Conservation (phyloP, 2,329 filamentous ascomycete species). For the Arthrobotrys megalospora region DNA sequence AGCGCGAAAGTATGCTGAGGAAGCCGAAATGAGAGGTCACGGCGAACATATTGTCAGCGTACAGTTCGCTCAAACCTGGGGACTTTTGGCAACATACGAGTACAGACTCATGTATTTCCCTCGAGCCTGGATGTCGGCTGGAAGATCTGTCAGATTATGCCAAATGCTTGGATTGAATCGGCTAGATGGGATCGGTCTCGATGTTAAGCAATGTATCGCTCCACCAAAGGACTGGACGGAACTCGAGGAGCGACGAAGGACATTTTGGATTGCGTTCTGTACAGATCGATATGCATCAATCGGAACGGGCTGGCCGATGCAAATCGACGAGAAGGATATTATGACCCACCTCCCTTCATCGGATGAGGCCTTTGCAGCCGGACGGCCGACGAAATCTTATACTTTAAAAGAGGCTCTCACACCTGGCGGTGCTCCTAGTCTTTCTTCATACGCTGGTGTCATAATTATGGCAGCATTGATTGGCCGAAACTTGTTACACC, state of each 20-base stretch:
- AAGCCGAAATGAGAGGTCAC: conserved; percentile 91
- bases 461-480: conserved; percentile 90
- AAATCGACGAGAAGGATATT: conserved; percentile 90
- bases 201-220: conserved; percentile 92
- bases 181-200: conserved; percentile 83
- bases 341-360: conserved; percentile 85
- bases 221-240: conserved; percentile 94
- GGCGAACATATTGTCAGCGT: conserved; percentile 90
- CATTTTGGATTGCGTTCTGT: conserved; percentile 95
- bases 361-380: conserved; percentile 87
- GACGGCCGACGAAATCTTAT: conserved; percentile 79
- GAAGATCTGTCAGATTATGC: conserved; percentile 81
- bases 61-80: conserved; percentile 87
- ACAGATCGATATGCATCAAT: conserved; percentile 94
- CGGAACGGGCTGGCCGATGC: conserved; percentile 97
- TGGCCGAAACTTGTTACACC: conserved; percentile 89
- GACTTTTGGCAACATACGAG: conserved; percentile 85
- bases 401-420: conserved; percentile 79
- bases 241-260: conserved; percentile 87
- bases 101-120: conserved; percentile 99
- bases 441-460: conserved; percentile 85
- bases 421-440: conserved; percentile 78
- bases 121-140: conserved; percentile 92
- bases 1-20: conserved; percentile 89
- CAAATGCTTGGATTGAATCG: conserved; percentile 96